phyloP scores from a whole-genome alignment of 768 basidiomycete species.

The Trametes punicea region DNA sequence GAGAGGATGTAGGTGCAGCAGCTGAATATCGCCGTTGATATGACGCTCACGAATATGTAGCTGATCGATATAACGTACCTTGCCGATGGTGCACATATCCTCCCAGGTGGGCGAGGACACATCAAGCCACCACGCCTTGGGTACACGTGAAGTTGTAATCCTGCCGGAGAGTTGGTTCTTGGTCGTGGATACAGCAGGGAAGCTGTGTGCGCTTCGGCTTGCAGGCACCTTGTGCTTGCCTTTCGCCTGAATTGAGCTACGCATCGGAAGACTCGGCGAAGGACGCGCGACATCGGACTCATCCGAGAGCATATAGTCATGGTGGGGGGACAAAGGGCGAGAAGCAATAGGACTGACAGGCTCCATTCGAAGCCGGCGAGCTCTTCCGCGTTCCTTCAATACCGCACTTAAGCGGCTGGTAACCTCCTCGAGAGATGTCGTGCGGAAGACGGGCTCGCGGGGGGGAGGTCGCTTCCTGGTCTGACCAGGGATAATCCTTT shows the following conservation, averaged over 20 bases:
- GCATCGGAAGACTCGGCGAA: neutral
- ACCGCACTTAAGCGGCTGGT: constrained; percentile 16
- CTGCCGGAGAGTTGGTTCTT: constrained; percentile 1
- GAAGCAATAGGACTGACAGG: neutral
- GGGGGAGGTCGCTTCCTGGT: neutral
- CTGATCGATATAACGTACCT: constrained; percentile 42
- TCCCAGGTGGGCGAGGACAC: constrained; percentile 84
- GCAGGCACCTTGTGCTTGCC: constrained; percentile 43
- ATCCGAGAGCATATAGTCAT: constrained; percentile 37
- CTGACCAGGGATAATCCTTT: neutral
- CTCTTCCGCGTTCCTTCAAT: constrained; percentile 17
- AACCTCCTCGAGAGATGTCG: constrained; percentile 20
- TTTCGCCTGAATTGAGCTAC: constrained; percentile 8
- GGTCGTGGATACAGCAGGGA: neutral
- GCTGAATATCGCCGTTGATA: constrained; percentile 36
- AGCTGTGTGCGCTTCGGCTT: neutral
- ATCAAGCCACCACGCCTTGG: constrained; percentile 87
- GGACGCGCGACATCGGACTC: neutral
- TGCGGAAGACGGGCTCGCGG: constrained; percentile 14
- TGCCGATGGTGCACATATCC: constrained; percentile 82
- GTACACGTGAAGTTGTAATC: constrained; percentile 20
- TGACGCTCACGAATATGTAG: neutral
- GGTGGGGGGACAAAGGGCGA: constrained; percentile 22
- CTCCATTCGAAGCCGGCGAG: constrained; percentile 16
- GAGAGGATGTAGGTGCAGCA: constrained; percentile 85